phyloP scores from a whole-genome alignment of 306 rosid genomes.

The Quercus agrifolia region DNA sequence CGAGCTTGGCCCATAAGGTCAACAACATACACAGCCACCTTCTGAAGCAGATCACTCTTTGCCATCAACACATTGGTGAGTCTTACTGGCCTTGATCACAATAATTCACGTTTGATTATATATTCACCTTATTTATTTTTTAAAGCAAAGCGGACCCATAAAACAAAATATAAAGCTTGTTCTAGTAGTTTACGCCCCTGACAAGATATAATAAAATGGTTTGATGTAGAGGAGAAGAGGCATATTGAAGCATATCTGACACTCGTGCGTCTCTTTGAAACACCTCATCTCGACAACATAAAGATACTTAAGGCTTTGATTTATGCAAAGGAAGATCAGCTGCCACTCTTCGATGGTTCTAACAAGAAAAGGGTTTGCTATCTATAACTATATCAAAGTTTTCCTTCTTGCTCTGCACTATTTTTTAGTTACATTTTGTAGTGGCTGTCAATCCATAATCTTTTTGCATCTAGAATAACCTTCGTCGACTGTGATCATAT shows the following conservation, averaged over 20 bases:
- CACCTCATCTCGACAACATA: constrained; percentile 45
- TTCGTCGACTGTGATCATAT: neutral
- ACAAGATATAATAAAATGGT: constrained; percentile 1
- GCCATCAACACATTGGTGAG: constrained; percentile 41
- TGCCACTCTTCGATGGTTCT: constrained; percentile 48
- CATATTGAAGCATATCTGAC: constrained; percentile 40
- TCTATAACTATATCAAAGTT: neutral
- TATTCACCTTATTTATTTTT: too few relatives aligned
- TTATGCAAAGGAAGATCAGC: constrained; percentile 33
- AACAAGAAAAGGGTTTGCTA: constrained; percentile 47
- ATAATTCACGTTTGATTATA: neutral
- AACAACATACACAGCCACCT: constrained; percentile 52
- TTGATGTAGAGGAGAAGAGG: constrained; percentile 42
- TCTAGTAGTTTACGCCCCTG: neutral
- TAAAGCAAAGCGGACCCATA: too few relatives aligned
- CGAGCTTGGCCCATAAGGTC: constrained; percentile 63
- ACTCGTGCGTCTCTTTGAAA: constrained; percentile 27
- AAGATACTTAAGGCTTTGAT: constrained; percentile 47
- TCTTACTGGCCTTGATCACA: neutral
- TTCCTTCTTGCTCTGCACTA: neutral
- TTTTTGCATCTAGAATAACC: neutral
- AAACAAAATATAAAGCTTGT: too few relatives aligned
- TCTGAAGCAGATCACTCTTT: constrained; percentile 34
- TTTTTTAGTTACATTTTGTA: too few relatives aligned
- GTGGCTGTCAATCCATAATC: neutral